phyloP scores from a whole-genome alignment of 371 early-diverging fungal species.

The Parasitella parasitica region DNA sequence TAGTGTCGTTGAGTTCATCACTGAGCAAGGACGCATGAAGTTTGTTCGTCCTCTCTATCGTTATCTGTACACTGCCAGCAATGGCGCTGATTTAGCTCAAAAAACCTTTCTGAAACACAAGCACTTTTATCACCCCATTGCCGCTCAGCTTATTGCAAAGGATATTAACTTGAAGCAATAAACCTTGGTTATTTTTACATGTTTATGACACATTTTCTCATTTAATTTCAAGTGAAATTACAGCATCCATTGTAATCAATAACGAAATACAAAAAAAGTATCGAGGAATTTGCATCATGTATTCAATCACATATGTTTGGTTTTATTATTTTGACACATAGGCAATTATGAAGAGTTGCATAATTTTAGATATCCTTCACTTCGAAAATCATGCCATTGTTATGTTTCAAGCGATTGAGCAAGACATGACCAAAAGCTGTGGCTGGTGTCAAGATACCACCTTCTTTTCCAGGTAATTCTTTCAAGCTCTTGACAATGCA shows the following conservation, averaged over 20 bases:
- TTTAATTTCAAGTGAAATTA: too few relatives aligned
- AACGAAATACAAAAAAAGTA: too few relatives aligned
- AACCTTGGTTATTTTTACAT: neutral
- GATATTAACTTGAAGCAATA: constrained; percentile 67
- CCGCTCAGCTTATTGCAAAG: constrained; percentile 77
- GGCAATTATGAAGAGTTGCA: too few relatives aligned
- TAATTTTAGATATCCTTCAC: constrained; percentile 32
- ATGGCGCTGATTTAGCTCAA: constrained; percentile 76
- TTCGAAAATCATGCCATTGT: constrained; percentile 58
- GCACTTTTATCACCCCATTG: constrained; percentile 95
- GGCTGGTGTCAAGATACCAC: constrained; percentile 75
- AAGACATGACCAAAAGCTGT: constrained; percentile 70
- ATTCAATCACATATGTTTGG: too few relatives aligned
- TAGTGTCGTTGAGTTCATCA: constrained; percentile 76
- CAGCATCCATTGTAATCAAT: too few relatives aligned
- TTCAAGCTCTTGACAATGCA: constrained; percentile 52
- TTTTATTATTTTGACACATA: too few relatives aligned
- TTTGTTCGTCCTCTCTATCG: constrained; percentile 85
- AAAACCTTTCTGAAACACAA: constrained; percentile 78
- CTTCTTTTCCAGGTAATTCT: constrained; percentile 49
- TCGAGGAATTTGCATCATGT: too few relatives aligned
- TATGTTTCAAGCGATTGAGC: constrained; percentile 55
- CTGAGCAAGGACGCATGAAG: constrained; percentile 95
- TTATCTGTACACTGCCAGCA: constrained; percentile 57
- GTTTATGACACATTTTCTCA: neutral